Evolutionary conservation across 805 yeast species (phyloP).

Genomic region (Starmerella floricola): DNA sequence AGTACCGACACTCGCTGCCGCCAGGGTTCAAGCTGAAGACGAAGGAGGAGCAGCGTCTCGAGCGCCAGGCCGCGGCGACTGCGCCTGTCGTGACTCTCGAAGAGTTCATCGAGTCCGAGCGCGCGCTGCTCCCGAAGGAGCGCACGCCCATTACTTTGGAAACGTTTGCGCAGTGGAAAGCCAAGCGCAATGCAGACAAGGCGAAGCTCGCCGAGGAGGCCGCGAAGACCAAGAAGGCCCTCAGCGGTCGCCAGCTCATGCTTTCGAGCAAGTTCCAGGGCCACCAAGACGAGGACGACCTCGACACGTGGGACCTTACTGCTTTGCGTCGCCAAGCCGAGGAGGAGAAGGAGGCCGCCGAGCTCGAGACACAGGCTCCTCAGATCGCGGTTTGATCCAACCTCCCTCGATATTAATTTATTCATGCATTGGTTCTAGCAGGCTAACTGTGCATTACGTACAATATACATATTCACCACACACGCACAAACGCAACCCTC

Average conservation of each 20-base stretch:
- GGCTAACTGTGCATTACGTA: too few species aligned
- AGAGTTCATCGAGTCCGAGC: conserved; percentile 89
- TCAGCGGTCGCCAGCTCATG: conserved; percentile 31
- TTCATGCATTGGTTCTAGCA: background rate
- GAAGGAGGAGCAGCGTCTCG: conserved; percentile 85
- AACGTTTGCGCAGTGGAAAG: conserved; percentile 73
- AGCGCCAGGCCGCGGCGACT: conserved; percentile 67
- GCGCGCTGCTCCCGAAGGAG: conserved; percentile 64
- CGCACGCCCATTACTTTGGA: conserved; percentile 76
- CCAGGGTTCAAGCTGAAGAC: conserved; percentile 95
- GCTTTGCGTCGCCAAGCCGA: conserved; percentile 29
- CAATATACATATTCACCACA: background rate
- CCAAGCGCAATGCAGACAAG: conserved; percentile 49
- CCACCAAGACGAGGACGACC: conserved; percentile 23
- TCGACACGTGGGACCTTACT: conserved; percentile 29
- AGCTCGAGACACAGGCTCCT: conserved; percentile 1
- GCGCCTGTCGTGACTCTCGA: conserved; percentile 89
- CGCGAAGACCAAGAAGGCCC: conserved; percentile 30
- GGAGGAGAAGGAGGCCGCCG: conserved; percentile 17
- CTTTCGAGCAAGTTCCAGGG: conserved; percentile 30
- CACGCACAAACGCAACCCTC: background rate
- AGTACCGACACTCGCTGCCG: conserved; percentile 89
- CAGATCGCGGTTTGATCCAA: too few species aligned
- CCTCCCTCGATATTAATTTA: background rate
- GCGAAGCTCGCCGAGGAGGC: conserved; percentile 34